phyloP scores from a whole-genome alignment of 179 eudicot species.

The Camellia oleifera region DNA sequence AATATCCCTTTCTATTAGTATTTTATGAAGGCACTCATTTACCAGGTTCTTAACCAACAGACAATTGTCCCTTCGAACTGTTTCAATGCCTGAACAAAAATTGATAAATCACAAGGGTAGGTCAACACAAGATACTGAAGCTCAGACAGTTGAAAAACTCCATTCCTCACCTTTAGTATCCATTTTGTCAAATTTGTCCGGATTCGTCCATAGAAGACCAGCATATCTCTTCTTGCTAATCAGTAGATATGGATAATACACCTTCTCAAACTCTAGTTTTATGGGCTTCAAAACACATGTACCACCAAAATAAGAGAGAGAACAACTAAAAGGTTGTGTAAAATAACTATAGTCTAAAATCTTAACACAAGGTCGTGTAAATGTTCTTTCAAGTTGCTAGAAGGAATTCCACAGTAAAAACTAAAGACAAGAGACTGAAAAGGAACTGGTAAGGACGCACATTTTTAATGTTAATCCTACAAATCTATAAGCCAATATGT shows the following conservation, averaged over 20 bases:
- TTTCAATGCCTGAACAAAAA: conserved; percentile 83
- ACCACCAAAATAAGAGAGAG: neutral
- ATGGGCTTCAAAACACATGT: conserved; percentile 66
- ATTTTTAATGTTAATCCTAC: conserved; percentile 1
- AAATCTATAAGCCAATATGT: neutral
- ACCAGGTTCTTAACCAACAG: conserved; percentile 91
- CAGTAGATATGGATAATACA: conserved; percentile 87
- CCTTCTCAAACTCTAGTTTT: conserved; percentile 97
- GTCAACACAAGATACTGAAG: conserved; percentile 8
- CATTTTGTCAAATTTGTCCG: conserved; percentile 91
- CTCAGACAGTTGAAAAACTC: conserved; percentile 4
- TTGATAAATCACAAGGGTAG: conserved; percentile 8
- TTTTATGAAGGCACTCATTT: conserved; percentile 87
- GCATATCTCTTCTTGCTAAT: conserved; percentile 99
- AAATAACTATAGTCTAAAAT: neutral
- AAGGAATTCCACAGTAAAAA: conserved; percentile 3
- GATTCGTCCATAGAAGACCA: conserved; percentile 93
- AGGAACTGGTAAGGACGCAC: neutral
- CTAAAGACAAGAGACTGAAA: neutral
- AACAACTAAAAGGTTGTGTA: neutral
- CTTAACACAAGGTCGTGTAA: neutral
- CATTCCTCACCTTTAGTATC: conserved; percentile 82
- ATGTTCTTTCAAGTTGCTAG: conserved; percentile 10
- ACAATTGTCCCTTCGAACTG: conserved; percentile 97
- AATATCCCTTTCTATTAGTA: conserved; percentile 90